Base-by-base conservation (phyloP, 345 rosid species). In the Ceriops tagal region DNA sequence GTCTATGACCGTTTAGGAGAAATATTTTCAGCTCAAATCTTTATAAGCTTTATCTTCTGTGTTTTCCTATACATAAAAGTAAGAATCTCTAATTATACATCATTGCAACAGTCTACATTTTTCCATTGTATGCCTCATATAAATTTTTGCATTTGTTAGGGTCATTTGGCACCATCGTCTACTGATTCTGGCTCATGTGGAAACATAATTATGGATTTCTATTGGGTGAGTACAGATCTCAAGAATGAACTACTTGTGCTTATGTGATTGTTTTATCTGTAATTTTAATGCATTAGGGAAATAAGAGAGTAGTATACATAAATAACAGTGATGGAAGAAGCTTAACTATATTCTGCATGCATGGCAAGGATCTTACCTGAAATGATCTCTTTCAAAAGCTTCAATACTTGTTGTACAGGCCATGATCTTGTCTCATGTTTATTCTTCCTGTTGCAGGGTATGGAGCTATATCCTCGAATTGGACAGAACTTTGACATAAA, bases 401-500 rank as follows among this genome's bases (percentile, higher is more conserved):
- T 56, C 31, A 24, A 56, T 24, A 24, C 28, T 46, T 2, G 5
- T 22, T 37, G 18, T 20, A 13, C 61, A 63, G 62, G 37, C 67
- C 63, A 43, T 72, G 31, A 49, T 72, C 73, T 72, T 68, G 56
- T 65, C 20, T 53, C 67, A 57, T 55, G 43, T 52, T 68, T 73
- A 37, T 71, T 59, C 15, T 63, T 57, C 52, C 73, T 77, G 55
- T 69, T 81, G 71, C 84, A 96, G 99, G 99, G 99, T 43, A 90
- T 92, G 99, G 98, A 92, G 83, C 74, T 95, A 64, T 95, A 95
- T 84, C 99, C 99, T 69, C 89, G 99, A 75, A 92, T 96, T 77
- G 98, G 99, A 24, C 90, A 90, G 77, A 81, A 82, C 89, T 96
- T 96, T 58, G 97, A 96, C 84, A 89, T 96, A 81, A 96, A 96